These are phyloP conservation scores for Trichoderma erinaceum DNA, from an alignment of 495 filamentous ascomycete genomes.

Conservation along the genomic window DNA sequence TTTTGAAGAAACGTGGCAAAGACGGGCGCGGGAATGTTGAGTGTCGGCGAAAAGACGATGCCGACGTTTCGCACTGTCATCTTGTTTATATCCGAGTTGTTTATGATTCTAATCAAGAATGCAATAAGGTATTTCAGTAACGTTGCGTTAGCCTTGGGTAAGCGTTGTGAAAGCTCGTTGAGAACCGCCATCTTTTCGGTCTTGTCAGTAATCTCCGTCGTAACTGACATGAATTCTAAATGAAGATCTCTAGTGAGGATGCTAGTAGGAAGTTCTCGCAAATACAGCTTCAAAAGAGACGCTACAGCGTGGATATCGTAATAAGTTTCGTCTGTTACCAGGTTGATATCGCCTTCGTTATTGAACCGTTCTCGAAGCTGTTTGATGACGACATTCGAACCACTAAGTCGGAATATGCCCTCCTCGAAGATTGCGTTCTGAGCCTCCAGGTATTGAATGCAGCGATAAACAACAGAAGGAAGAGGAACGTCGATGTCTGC, in stretches of 20 bases:
- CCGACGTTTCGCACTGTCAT: slow-evolving; percentile 98
- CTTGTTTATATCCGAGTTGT: slow-evolving; percentile 86
- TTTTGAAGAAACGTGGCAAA: slow-evolving; percentile 92
- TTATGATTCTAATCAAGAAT: slow-evolving; percentile 83
- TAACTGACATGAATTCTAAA: slow-evolving; percentile 70
- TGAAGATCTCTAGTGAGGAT: slow-evolving; percentile 88
- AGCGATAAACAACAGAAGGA: slow-evolving; percentile 94
- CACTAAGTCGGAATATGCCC: slow-evolving; percentile 92
- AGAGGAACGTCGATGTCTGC: slow-evolving; percentile 63
- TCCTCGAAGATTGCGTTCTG: slow-evolving; percentile 83
- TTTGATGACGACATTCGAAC: slow-evolving; percentile 91
- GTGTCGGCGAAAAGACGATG: slow-evolving; percentile 96
- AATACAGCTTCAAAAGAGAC: slow-evolving; percentile 86
- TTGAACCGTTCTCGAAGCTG: slow-evolving; percentile 87
- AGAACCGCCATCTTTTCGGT: slow-evolving; percentile 76
- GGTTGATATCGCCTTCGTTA: slow-evolving; percentile 85
- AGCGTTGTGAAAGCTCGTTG: slow-evolving; percentile 72
- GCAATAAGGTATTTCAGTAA: slow-evolving; percentile 75
- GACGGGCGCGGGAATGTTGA: slow-evolving; percentile 93
- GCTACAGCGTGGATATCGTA: slow-evolving; percentile 97
- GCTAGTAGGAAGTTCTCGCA: slow-evolving; percentile 83
- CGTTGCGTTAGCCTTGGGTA: slow-evolving; percentile 73
- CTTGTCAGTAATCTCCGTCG: slow-evolving; percentile 72
- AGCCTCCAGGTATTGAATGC: slow-evolving; percentile 83
- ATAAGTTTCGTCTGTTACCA: slow-evolving; percentile 74